These are phyloP conservation scores for Rutidosis leptorrhynchoides DNA, from an alignment of 129 eudicot genomes.

Conservation along the genomic window DNA sequence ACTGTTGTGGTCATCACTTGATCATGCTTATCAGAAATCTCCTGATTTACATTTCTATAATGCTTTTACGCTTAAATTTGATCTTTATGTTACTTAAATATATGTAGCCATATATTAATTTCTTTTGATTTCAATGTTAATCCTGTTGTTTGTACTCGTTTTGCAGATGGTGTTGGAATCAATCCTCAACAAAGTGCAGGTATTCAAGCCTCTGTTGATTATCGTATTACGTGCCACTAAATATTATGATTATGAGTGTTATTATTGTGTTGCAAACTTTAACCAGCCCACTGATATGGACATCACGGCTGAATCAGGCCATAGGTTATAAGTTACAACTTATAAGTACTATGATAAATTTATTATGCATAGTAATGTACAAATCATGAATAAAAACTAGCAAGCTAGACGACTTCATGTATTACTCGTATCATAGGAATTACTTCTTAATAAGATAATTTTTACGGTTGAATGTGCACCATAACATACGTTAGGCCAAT, in stretches of 20 bases:
- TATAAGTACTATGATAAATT: neutral
- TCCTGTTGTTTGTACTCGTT: neutral
- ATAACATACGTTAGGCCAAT: neutral
- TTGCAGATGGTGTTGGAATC: conserved; percentile 96
- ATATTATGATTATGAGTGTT: neutral
- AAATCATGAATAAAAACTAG: neutral
- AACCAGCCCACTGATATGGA: neutral
- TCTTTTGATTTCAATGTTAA: too few species aligned
- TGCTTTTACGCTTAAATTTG: neutral
- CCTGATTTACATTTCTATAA: neutral
- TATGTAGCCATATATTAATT: neutral
- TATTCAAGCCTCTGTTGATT: conserved; percentile 21
- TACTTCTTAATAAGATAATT: neutral
- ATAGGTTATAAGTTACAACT: too few species aligned
- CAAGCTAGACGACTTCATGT: neutral
- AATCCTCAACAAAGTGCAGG: conserved; percentile 99
- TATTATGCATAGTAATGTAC: neutral
- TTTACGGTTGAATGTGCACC: neutral
- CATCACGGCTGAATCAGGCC: neutral
- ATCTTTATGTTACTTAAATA: neutral
- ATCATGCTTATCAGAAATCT: neutral
- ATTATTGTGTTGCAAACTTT: neutral
- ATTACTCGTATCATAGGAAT: neutral
- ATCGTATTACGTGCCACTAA: neutral
- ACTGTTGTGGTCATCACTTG: neutral